Evolutionary conservation across 1,139 yeast genomes (phyloP).

Genomic region (Yamadazyma diospyri): DNA sequence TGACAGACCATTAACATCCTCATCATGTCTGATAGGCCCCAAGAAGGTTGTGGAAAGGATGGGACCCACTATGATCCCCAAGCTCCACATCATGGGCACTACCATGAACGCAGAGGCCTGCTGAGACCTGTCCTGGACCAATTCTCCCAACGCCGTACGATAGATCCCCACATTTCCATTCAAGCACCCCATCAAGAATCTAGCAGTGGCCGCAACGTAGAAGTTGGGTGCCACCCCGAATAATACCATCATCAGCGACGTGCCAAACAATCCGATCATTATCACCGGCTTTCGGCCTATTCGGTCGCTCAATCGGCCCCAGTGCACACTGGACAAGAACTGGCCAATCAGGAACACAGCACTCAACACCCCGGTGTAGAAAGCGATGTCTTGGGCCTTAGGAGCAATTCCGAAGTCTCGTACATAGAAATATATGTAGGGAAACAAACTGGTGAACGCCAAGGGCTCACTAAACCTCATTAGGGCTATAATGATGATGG

Average conservation of each 20-base stretch:
- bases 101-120: slow-evolving; percentile 8
- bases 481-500: slow-evolving; percentile 1
- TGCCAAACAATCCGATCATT: slow-evolving; percentile 48
- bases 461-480: slow-evolving; percentile 47
- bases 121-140: slow-evolving; percentile 20
- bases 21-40: not conserved
- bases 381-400: slow-evolving; percentile 49
- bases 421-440: slow-evolving; percentile 62
- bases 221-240: slow-evolving; percentile 51
- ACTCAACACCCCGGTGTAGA: slow-evolving; percentile 56
- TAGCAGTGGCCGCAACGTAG: slow-evolving; percentile 47
- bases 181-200: slow-evolving; percentile 50
- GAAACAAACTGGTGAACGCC: slow-evolving; percentile 59
- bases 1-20: not conserved
- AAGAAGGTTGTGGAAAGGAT: slow-evolving; percentile 6
- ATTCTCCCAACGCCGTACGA: slow-evolving; percentile 57
- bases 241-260: slow-evolving; percentile 40
- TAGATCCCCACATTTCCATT: slow-evolving; percentile 61
- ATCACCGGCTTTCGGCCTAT: slow-evolving; percentile 55
- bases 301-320: slow-evolving; percentile 56
- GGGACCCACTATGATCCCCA: slow-evolving; percentile 7
- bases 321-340: slow-evolving; percentile 50
- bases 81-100: slow-evolving; percentile 5
- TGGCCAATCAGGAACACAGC: slow-evolving; percentile 53
- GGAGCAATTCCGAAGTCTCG: slow-evolving; percentile 50